These are phyloP conservation scores for Backusella luteola DNA, from an alignment of 192 early-diverging fungal species.

Conservation along the genomic window DNA sequence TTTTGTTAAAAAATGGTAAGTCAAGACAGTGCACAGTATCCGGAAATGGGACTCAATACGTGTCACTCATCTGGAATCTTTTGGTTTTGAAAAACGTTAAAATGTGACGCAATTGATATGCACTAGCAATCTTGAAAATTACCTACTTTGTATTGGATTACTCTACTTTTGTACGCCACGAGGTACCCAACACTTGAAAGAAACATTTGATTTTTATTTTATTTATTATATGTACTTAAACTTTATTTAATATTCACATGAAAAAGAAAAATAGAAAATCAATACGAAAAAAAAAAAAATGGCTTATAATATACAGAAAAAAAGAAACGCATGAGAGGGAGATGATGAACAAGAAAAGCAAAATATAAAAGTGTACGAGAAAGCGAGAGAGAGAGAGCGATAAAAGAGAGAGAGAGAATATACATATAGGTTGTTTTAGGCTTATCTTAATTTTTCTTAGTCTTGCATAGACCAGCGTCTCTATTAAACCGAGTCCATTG, in stretches of 20 bases:
- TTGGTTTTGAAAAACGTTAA: too few species aligned
- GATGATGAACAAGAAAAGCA: not conserved
- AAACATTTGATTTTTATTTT: not conserved
- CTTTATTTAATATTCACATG: not conserved
- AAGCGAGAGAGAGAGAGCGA: not conserved
- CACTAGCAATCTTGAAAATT: too few species aligned
- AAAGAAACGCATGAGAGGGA: not conserved
- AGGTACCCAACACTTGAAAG: too few species aligned
- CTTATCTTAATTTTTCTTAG: not conserved
- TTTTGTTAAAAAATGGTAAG: too few species aligned
- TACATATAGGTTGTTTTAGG: not conserved
- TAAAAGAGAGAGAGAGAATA: not conserved
- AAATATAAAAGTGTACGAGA: not conserved
- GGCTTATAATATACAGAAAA: not conserved
- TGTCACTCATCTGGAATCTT: too few species aligned
- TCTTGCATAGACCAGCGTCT: not conserved
- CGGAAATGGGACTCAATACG: too few species aligned
- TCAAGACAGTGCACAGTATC: too few species aligned
- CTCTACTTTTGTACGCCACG: too few species aligned
- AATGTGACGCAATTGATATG: too few species aligned
- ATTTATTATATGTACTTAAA: not conserved
- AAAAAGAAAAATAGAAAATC: not conserved
- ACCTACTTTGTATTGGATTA: too few species aligned
- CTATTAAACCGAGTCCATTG: not conserved
- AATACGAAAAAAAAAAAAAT: not conserved